Evolutionary conservation across 805 yeast species (phyloP).

Genomic region (Teunomyces aglyptinius): DNA sequence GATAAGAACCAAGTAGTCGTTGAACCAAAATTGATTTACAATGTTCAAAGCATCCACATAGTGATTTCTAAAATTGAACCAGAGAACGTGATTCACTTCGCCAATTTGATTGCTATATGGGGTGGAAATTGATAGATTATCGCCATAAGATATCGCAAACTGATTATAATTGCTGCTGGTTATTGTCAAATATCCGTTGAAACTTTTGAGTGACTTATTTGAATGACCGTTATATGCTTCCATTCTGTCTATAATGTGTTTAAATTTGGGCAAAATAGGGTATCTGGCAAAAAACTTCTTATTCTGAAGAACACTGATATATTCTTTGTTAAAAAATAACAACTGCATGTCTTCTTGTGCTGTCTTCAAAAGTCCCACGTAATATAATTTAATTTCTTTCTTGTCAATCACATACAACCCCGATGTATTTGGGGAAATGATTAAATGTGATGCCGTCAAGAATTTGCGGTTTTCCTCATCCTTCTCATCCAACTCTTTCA

Average conservation of each 20-base stretch:
- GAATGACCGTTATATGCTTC: constrained; percentile 21
- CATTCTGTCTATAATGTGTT: constrained; percentile 20
- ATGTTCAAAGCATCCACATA: constrained; percentile 33
- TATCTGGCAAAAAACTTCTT: constrained; percentile 20
- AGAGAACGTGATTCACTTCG: constrained; percentile 32
- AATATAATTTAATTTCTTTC: constrained; percentile 17
- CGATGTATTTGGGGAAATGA: constrained; percentile 27
- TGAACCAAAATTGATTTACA: constrained; percentile 34
- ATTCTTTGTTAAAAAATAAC: constrained; percentile 24
- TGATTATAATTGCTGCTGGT: constrained; percentile 24
- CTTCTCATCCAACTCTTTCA: constrained; percentile 20
- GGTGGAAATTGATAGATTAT: constrained; percentile 28
- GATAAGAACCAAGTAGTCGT: constrained; percentile 32
- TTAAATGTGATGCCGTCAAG: constrained; percentile 22
- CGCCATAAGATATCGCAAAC: constrained; percentile 28
- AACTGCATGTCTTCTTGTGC: constrained; percentile 7
- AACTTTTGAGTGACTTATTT: constrained; percentile 14
- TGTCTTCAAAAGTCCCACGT: constrained; percentile 18
- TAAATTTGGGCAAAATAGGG: constrained; percentile 32
- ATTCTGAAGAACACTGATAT: constrained; percentile 22
- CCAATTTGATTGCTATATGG: constrained; percentile 21
- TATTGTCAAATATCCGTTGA: constrained; percentile 21
- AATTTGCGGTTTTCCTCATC: constrained; percentile 18
- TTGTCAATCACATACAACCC: constrained; percentile 15
- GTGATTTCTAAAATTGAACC: constrained; percentile 39